Evolutionary conservation across 2,329 filamentous ascomycete species (phyloP).

Genomic region (Penicillium expansum): DNA sequence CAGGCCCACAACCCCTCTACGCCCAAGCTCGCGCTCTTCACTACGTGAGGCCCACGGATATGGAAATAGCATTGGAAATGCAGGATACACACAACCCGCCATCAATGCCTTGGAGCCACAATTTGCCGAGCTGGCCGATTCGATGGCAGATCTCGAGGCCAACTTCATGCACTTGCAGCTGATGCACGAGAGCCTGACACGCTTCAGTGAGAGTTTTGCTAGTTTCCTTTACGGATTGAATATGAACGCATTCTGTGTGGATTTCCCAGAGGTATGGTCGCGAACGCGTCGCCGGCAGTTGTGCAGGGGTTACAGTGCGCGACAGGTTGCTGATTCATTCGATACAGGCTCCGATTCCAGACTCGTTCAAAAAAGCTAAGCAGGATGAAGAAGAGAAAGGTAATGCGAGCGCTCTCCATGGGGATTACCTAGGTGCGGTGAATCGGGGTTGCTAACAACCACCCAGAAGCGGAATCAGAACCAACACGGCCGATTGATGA

Average conservation of each 20-base stretch:
- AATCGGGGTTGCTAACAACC: conserved; percentile 10
- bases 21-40: conserved; percentile 84
- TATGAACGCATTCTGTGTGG: conserved; percentile 98
- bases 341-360: conserved; percentile 70
- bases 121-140: conserved; percentile 90
- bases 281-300: background rate
- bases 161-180: conserved; percentile 97
- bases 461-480: conserved; percentile 35
- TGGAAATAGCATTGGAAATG: conserved; percentile 32
- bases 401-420: conserved; percentile 22
- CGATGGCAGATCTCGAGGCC: conserved; percentile 91
- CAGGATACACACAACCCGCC: conserved; percentile 53
- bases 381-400: conserved; percentile 52
- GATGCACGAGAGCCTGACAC: conserved; percentile 89
- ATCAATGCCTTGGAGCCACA: conserved; percentile 82
- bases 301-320: background rate
- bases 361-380: conserved; percentile 72
- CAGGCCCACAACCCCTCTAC: conserved; percentile 86
- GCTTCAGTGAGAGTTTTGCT: conserved; percentile 95
- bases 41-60: conserved; percentile 72
- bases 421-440: background rate
- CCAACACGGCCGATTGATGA: conserved; percentile 45
- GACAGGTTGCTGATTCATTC: background rate
- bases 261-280: conserved; percentile 78
- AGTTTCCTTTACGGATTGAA: conserved; percentile 94